These are phyloP conservation scores for Pseudodiploospora longispora DNA, from an alignment of 2,329 filamentous ascomycete species.

Conservation along the genomic window DNA sequence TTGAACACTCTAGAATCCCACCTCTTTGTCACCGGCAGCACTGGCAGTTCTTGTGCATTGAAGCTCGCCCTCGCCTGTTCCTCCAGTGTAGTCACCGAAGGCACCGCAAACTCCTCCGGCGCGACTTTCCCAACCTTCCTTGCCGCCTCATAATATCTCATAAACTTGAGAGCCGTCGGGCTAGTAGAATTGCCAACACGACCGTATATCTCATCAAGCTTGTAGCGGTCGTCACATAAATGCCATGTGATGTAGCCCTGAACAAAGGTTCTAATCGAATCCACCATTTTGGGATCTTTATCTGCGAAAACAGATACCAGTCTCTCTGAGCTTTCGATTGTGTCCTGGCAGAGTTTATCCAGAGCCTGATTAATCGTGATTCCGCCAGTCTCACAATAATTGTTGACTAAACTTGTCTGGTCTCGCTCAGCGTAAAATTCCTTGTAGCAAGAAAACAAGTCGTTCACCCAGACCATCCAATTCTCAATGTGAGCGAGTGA, in stretches of 20 bases:
- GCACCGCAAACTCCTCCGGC: no score
- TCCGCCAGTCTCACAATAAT: slow-evolving; percentile 8
- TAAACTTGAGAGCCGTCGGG: not conserved
- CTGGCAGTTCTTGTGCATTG: no score
- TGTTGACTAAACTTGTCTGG: slow-evolving; percentile 14
- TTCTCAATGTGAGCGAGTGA: slow-evolving; percentile 13
- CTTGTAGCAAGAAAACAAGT: slow-evolving; percentile 16
- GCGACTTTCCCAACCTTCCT: not conserved
- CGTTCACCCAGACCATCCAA: slow-evolving; percentile 14
- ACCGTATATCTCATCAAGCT: slow-evolving; percentile 10
- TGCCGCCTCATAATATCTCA: not conserved
- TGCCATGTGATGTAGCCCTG: slow-evolving; percentile 16
- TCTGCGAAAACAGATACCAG: slow-evolving; percentile 12
- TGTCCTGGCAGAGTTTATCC: slow-evolving; percentile 12
- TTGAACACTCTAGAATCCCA: no score
- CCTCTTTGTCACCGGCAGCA: no score
- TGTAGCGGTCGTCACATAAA: slow-evolving; percentile 12
- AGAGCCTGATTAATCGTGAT: slow-evolving; percentile 10
- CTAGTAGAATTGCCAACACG: not conserved
- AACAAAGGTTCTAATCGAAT: slow-evolving; percentile 14
- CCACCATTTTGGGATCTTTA: slow-evolving; percentile 10
- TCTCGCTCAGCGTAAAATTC: slow-evolving; percentile 13
- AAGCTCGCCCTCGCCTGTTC: no score
- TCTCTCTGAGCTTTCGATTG: slow-evolving; percentile 10
- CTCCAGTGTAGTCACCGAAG: no score